These are phyloP conservation scores for Paraphaeosphaeria minitans DNA, from an alignment of 2,329 filamentous ascomycete genomes.

Conservation along the genomic window DNA sequence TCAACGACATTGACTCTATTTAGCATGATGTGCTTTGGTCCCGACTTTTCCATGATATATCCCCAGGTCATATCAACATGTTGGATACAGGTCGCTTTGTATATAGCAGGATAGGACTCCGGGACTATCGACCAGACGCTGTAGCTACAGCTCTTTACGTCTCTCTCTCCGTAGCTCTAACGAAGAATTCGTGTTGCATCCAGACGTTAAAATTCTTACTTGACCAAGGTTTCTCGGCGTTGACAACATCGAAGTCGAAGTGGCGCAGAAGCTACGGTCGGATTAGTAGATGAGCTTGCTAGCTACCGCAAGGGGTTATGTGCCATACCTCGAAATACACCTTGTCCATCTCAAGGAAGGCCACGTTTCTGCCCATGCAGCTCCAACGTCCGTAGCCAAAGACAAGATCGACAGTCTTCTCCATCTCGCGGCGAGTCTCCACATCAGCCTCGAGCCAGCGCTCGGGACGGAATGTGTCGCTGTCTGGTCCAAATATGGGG, in stretches of 20 bases:
- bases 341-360: constrained; percentile 28
- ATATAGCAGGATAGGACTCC: no score
- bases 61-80: no score
- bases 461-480: constrained; percentile 55
- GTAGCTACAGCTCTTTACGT: constrained; percentile 8
- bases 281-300: background rate
- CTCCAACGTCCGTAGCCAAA: constrained; percentile 23
- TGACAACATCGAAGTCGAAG: constrained; percentile 8
- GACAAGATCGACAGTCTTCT: constrained; percentile 14
- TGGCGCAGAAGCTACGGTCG: background rate
- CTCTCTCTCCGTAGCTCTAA: background rate
- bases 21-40: no score
- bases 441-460: constrained; percentile 48
- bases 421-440: constrained; percentile 34
- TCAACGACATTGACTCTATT: no score
- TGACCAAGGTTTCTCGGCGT: constrained; percentile 6
- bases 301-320: background rate
- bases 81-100: no score
- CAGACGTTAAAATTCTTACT: constrained; percentile 8
- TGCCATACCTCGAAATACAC: constrained; percentile 25
- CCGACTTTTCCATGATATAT: no score
- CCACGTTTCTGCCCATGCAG: constrained; percentile 24
- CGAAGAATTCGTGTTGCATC: constrained; percentile 9
- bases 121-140: no score
- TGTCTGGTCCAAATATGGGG: constrained; percentile 48